These are phyloP conservation scores for Arthrobotrys pseudoclavata DNA, from an alignment of 2,329 filamentous ascomycete genomes.

Conservation along the genomic window DNA sequence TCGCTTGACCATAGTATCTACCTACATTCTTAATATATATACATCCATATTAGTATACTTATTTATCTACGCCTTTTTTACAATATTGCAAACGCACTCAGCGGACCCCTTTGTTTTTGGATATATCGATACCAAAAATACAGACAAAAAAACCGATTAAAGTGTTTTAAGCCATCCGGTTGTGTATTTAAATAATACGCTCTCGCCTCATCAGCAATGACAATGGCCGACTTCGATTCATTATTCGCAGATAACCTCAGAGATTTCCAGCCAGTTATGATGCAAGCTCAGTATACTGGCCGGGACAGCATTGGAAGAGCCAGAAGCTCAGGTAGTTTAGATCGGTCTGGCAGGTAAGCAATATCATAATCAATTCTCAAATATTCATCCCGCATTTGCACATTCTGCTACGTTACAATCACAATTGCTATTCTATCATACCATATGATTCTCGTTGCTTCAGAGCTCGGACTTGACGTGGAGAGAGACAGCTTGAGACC, in stretches of 20 bases:
- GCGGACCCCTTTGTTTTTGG: not conserved
- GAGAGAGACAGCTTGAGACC: constrained; percentile 25
- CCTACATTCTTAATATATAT: constrained; percentile 43
- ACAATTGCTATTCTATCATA: not conserved
- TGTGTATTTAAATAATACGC: not conserved
- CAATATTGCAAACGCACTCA: not conserved
- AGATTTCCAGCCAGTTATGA: constrained; percentile 58
- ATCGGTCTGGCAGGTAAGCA: constrained; percentile 55
- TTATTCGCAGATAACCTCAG: constrained; percentile 57
- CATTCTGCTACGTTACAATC: constrained; percentile 7
- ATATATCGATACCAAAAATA: not conserved
- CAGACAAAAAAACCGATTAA: not conserved
- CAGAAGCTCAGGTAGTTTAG: constrained; percentile 48
- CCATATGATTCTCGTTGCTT: not conserved
- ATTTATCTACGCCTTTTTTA: not conserved
- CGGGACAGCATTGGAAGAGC: constrained; percentile 48
- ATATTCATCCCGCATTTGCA: too few relatives aligned
- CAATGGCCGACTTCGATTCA: constrained; percentile 58
- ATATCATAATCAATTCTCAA: not conserved
- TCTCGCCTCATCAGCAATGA: constrained; percentile 30
- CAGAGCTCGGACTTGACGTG: constrained; percentile 11
- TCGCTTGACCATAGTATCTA: constrained; percentile 48
- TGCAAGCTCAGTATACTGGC: constrained; percentile 51
- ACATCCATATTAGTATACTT: not conserved
- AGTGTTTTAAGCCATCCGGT: not conserved